phyloP scores from a whole-genome alignment of 768 basidiomycete species.

The Rhodosporidiobolus sp. region DNA sequence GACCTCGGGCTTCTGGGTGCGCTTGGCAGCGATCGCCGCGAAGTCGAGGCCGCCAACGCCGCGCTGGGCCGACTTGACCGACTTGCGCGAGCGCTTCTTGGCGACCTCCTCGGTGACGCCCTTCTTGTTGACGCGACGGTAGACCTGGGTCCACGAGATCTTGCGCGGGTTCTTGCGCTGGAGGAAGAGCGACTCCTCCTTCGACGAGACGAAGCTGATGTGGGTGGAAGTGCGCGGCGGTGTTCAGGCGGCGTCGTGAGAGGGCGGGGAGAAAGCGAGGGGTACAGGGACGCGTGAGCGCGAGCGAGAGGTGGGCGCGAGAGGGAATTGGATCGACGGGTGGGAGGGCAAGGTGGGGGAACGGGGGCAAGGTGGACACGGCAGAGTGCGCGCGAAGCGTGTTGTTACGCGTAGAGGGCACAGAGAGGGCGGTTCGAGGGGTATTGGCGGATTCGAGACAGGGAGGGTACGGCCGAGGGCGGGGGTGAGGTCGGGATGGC shows the following conservation, averaged over 20 bases:
- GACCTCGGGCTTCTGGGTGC: slow-evolving; percentile 80
- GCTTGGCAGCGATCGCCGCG: slow-evolving; percentile 79
- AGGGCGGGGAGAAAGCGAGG: not conserved
- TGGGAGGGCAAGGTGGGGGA: not conserved
- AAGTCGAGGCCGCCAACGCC: slow-evolving; percentile 97
- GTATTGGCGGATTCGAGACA: no score
- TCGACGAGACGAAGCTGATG: slow-evolving; percentile 86
- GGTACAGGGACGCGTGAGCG: not conserved
- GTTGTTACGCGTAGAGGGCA: no score
- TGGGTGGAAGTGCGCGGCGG: not conserved
- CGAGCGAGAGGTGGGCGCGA: not conserved
- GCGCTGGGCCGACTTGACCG: slow-evolving; percentile 88
- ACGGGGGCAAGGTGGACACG: no score
- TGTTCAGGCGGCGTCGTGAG: not conserved
- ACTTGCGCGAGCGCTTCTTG: slow-evolving; percentile 95
- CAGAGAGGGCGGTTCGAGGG: no score
- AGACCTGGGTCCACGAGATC: slow-evolving; percentile 90
- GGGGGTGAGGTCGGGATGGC: no score
- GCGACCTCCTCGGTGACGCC: slow-evolving; percentile 98
- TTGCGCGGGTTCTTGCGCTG: slow-evolving; percentile 99
- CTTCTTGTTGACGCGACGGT: slow-evolving; percentile 99
- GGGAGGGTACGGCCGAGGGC: not conserved
- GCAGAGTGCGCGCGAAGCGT: no score
- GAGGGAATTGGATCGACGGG: no score
- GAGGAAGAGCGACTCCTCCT: slow-evolving; percentile 92